These are phyloP conservation scores for Irpex sp. DNA, from an alignment of 1,284 basidiomycete species.

Conservation along the genomic window DNA sequence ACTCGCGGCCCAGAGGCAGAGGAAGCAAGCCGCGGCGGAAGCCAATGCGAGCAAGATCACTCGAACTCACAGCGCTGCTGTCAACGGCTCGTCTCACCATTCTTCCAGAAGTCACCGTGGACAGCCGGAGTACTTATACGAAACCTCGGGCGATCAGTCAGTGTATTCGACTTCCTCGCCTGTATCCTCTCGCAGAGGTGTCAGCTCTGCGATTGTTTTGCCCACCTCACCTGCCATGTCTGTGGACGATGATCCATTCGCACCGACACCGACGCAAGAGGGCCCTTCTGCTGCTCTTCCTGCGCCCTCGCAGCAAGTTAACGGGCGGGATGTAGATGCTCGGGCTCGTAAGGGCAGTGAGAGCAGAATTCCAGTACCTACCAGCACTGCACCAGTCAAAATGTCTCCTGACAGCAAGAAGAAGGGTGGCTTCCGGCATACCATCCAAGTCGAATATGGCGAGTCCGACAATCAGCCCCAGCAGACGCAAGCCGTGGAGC, in stretches of 20 bases:
- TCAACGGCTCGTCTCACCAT: slow-evolving; percentile 21
- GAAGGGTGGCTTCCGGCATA: slow-evolving; percentile 64
- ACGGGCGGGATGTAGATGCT: slow-evolving; percentile 13
- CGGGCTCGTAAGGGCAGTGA: slow-evolving; percentile 12
- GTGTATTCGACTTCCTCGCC: slow-evolving; percentile 36
- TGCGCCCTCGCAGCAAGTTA: background rate
- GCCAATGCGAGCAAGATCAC: slow-evolving; percentile 34
- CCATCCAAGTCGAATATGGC: slow-evolving; percentile 72
- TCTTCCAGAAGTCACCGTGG: slow-evolving; percentile 34
- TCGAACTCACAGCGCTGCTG: slow-evolving; percentile 42
- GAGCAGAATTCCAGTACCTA: slow-evolving; percentile 13
- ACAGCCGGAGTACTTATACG: slow-evolving; percentile 50
- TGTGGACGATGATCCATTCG: slow-evolving; percentile 51
- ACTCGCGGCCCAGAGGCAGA: slow-evolving; percentile 74
- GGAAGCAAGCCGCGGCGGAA: slow-evolving; percentile 42
- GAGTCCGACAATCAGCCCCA: slow-evolving; percentile 30
- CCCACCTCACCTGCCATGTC: slow-evolving; percentile 34
- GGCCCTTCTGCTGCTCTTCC: slow-evolving; percentile 18
- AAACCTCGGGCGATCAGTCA: slow-evolving; percentile 44
- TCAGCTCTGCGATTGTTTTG: slow-evolving; percentile 41
- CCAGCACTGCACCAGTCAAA: slow-evolving; percentile 27
- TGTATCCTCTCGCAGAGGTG: slow-evolving; percentile 35
- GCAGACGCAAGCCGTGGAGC: slow-evolving; percentile 21
- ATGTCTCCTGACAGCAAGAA: slow-evolving; percentile 33
- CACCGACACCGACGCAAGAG: slow-evolving; percentile 30